Evolutionary conservation across 176 grass and related monocot species (phyloP), one percentile per base, ranked within the genome.

Genomic region (Triticum aestivum): DNA sequence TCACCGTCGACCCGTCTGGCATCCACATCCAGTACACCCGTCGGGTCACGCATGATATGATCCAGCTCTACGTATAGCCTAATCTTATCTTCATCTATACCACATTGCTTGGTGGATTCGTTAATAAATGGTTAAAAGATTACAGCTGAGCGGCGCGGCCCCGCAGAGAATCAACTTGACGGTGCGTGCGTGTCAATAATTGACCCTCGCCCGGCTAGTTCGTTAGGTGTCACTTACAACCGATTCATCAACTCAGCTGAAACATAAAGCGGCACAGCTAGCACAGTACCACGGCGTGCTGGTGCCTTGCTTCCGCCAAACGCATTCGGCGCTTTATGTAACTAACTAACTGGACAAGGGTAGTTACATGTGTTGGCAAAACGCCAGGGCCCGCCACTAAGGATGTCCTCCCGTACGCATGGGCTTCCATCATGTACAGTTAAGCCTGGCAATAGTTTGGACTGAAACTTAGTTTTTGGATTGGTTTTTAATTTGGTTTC

Each of bases 311-410:
- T 54, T 76, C 73, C 23, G 45, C 26, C 44, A 52, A 76, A 54
- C 26, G 73, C 45, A 76, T 76, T 45, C 73, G 73, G 73, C 73
- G 73, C 73, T 76, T 76, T 76, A 76, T 76, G 45, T 54, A 76
- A 52, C 73, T 76, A 54, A 76, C 73, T 27, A 76, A 73, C 27
- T 6, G 45, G 45, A 33, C 45, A 9, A 76, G 4, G 26, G 44
- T 76, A 18, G 73, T 54, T 75, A 51, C 45, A 49, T 51, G 24
- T 47, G 71, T 74, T 74, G 71, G 71, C 71, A 74, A 74, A 73
- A 73, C 70, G 27, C n/a, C 21, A 44, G 71, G 23, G 8, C n/a
- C 72, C 24, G 1, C 42, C 72, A 75, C 72, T 49, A 75, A 49
- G 72, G 23, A 47, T 73, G n/a, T 74, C 37, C 41, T 27, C 71